Evolutionary conservation across 345 rosid genomes (phyloP), one percentile per base, ranked within the genome.

Genomic region (Hibiscus mutabilis): DNA sequence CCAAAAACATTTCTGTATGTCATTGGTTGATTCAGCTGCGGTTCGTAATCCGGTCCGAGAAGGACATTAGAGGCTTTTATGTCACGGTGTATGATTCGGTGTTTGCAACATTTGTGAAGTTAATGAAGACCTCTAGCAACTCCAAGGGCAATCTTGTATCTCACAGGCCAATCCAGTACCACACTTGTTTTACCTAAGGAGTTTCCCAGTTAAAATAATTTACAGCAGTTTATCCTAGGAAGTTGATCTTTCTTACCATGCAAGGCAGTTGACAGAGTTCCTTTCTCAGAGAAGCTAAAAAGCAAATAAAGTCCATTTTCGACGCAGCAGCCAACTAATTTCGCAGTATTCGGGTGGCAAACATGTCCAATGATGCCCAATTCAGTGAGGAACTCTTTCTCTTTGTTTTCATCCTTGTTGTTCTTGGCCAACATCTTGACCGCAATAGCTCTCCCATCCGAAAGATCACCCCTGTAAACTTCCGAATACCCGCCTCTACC

Each of bases 401-500:
- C 97, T 73, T 94, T 94, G 59, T 71, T 81, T 66, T 81, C 86
- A 78, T 91, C 90, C 22, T 79, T 89, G 84, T 85, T 89, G 81
- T 88, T 95, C 73, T 84, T 88, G 2, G 95, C 79, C 76, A 91
- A 68, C 78, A 88, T 91, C 85, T 94, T 94, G 73, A 91, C 96
- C 14, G 98, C 98, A 40, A 91, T 81, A 19, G 76, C 69, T 79
- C 79, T 84, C 57, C 96, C 97, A 73, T 90, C 88, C n/a, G 72
- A 65, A 70, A 94, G 85, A 69, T 88, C 88, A 18, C 98, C 98
- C 82, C 86, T 86, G 73, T 91, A 94, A 37, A 94, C 98, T 69
- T 94, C 96, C 16, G 98, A 88, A 80, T 87, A 90, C 21, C 97
- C 98, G 14, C 98, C 96, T 81, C 84, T 73, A 7, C 97, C 97